A percentile compares a stretch with the other conserved stretches of the same genome.
Conservation (phyloP, 106 monocot genomes). For the Acorus gramineus region DNA sequence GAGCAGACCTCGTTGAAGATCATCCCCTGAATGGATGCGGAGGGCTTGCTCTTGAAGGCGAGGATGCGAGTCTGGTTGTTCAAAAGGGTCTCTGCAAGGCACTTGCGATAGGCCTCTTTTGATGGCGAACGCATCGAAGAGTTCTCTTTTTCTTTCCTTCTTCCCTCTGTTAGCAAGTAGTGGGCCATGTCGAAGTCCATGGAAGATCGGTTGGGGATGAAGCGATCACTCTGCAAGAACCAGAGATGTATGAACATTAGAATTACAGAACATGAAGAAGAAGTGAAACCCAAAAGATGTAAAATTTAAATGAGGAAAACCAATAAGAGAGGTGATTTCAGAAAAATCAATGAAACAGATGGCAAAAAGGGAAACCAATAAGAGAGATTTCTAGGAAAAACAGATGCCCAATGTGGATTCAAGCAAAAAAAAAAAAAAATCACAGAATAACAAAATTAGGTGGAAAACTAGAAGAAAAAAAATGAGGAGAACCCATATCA, state of each 20-base stretch:
- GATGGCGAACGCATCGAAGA: slow-evolving; percentile 22
- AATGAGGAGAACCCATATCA: too few relatives aligned
- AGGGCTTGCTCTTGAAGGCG: slow-evolving; percentile 38
- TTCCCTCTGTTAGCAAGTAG: slow-evolving; percentile 36
- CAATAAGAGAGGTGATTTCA: too few relatives aligned
- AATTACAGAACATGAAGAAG: background rate
- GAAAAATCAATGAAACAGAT: background rate
- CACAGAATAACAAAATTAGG: too few relatives aligned
- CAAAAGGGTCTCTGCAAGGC: slow-evolving; percentile 28
- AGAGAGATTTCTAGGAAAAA: too few relatives aligned
- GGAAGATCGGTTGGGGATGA: slow-evolving; percentile 56
- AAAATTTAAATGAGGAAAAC: too few relatives aligned
- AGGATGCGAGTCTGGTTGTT: slow-evolving; percentile 38
- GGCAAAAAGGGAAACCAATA: background rate
- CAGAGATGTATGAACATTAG: background rate
- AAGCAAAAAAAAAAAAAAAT: too few relatives aligned
- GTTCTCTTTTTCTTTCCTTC: slow-evolving; percentile 40
- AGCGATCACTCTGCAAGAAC: slow-evolving; percentile 37
- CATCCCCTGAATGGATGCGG: slow-evolving; percentile 1
- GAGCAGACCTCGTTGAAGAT: slow-evolving; percentile 1
- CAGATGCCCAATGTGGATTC: too few relatives aligned
- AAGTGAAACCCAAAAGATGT: background rate
- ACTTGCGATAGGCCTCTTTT: slow-evolving; percentile 42
- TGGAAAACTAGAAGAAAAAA: too few relatives aligned
- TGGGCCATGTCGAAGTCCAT: slow-evolving; percentile 57